These are phyloP conservation scores for Trypanosoma theileri DNA, from an alignment of 208 protist genomes.

Conservation along the genomic window DNA sequence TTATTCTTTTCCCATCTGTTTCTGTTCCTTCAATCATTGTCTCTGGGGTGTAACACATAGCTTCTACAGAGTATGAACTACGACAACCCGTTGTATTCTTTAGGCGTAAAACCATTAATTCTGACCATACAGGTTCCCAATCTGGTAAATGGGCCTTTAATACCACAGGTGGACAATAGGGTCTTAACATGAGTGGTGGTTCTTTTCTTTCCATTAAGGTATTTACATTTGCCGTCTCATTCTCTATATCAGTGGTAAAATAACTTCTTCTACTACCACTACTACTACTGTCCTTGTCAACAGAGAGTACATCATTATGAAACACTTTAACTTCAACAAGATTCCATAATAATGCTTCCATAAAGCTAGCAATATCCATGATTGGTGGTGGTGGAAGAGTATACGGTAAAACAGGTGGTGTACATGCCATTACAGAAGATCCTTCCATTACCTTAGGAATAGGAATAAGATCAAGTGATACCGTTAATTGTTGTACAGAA, in stretches of 20 bases:
- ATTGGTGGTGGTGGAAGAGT: conserved; percentile 18
- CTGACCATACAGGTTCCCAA: conserved; percentile 50
- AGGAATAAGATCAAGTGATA: conserved; percentile 58
- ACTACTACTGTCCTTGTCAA: not conserved
- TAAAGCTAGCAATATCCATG: conserved; percentile 20
- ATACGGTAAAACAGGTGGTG: conserved; percentile 8
- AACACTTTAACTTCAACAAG: conserved; percentile 25
- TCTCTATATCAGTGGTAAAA: not conserved
- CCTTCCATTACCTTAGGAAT: conserved; percentile 10
- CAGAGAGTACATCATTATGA: not conserved
- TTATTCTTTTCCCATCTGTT: not conserved
- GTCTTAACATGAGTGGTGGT: conserved; percentile 12
- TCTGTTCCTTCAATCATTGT: conserved; percentile 7
- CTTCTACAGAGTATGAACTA: conserved; percentile 44
- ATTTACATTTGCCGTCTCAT: not conserved
- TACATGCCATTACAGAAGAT: conserved; percentile 10
- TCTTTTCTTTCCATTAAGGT: not conserved
- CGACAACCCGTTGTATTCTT: conserved; percentile 68
- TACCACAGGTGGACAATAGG: conserved; percentile 47
- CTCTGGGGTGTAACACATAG: conserved; percentile 30
- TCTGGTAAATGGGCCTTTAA: conserved; percentile 51
- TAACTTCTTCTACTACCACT: not conserved
- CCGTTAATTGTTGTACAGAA: conserved; percentile 53
- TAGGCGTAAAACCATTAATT: conserved; percentile 39
- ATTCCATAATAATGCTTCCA: conserved; percentile 31